Evolutionary conservation across 2,329 filamentous ascomycete genomes (phyloP).

Genomic region (Tolypocladium endophyticum): DNA sequence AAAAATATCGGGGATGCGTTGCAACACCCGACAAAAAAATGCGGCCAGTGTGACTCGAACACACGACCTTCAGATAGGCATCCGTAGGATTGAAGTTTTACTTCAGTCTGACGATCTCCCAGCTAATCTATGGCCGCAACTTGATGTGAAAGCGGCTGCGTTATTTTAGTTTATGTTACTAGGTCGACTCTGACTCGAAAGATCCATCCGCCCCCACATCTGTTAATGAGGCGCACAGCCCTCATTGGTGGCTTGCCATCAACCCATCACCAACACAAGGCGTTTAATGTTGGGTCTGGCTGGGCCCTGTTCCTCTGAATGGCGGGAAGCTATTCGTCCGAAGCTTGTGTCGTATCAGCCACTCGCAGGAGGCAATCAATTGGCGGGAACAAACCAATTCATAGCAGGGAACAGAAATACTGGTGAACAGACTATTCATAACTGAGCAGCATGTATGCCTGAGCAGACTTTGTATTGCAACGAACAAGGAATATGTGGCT

Average conservation of each 20-base stretch:
- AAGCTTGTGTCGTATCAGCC: too few relatives aligned
- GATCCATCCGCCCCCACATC: not conserved
- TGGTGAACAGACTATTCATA: too few relatives aligned
- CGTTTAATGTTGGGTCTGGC: too few relatives aligned
- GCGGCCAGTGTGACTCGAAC: conserved; percentile 19
- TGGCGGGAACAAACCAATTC: too few relatives aligned
- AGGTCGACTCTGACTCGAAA: not conserved
- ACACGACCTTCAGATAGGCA: conserved; percentile 19
- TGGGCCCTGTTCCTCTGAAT: too few relatives aligned
- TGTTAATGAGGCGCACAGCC: not conserved
- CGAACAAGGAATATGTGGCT: too few relatives aligned
- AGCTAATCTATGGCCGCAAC: conserved; percentile 17
- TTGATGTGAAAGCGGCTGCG: conserved; percentile 10
- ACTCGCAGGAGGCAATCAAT: too few relatives aligned
- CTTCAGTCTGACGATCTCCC: conserved; percentile 18
- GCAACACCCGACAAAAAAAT: conserved; percentile 8
- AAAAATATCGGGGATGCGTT: not conserved
- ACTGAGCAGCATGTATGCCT: too few relatives aligned
- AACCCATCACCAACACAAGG: too few relatives aligned
- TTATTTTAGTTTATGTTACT: not conserved
- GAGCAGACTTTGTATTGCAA: not conserved
- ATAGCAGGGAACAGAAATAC: too few relatives aligned
- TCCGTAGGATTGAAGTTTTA: conserved; percentile 16
- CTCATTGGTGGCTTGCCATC: not conserved
- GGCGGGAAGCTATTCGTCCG: too few relatives aligned